phyloP scores from a whole-genome alignment of 768 basidiomycete species.

The Russula sp. region DNA sequence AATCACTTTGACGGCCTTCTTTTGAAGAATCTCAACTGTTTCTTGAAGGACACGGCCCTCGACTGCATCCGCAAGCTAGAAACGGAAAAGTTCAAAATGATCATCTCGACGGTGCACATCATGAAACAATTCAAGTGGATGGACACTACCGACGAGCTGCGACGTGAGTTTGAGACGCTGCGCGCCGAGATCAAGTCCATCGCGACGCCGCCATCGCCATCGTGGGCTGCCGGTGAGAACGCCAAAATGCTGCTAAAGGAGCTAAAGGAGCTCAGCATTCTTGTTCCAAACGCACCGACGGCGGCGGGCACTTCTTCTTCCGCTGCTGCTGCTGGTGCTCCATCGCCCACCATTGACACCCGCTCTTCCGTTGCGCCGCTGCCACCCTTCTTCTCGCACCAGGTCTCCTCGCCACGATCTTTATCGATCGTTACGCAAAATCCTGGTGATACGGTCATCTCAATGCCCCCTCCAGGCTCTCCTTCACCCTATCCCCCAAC shows the following conservation, averaged over 20 bases:
- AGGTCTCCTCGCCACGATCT: too few relatives aligned
- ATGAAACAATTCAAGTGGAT: background rate
- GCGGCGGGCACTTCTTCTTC: too few relatives aligned
- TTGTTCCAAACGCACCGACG: background rate
- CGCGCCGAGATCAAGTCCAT: background rate
- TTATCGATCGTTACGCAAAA: background rate
- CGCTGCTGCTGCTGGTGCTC: too few relatives aligned
- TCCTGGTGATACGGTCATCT: background rate
- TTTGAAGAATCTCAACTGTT: background rate
- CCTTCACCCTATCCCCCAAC: too few relatives aligned
- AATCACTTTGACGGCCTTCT: background rate
- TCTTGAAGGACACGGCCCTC: background rate
- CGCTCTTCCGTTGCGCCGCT: background rate
- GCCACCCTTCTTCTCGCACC: too few relatives aligned
- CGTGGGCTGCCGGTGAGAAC: background rate
- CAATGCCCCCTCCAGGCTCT: background rate
- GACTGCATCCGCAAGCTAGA: background rate
- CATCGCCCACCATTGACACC: too few relatives aligned
- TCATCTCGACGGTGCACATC: background rate
- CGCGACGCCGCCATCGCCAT: background rate
- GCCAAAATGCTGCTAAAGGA: background rate
- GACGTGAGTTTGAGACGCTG: background rate
- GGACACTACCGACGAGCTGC: background rate
- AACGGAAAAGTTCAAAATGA: background rate
- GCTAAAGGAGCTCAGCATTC: background rate